phyloP scores from a whole-genome alignment of 225 moss, liverwort and hornwort genomes.

The Sphagnum contortum region DNA sequence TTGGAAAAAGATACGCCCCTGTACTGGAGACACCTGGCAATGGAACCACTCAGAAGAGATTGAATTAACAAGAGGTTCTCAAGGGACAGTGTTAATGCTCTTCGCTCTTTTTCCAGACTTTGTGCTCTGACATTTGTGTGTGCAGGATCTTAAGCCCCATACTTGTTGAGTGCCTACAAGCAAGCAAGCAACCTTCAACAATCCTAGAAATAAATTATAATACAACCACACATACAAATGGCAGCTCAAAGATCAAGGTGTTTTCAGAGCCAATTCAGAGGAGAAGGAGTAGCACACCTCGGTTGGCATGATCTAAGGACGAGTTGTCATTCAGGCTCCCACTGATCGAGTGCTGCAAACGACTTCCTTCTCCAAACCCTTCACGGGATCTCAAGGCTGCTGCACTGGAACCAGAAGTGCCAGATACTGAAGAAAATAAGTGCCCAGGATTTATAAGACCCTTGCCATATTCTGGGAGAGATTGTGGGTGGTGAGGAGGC shows the following conservation, averaged over 20 bases:
- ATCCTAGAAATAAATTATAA: too few species aligned
- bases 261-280: neutral
- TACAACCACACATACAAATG: too few species aligned
- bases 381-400: constrained; percentile 72
- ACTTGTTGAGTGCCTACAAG: too few species aligned
- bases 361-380: constrained; percentile 66
- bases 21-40: constrained; percentile 22
- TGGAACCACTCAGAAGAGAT: neutral
- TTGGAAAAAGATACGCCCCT: constrained; percentile 39
- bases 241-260: too few species aligned
- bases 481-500: constrained; percentile 82
- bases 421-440: constrained; percentile 62
- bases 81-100: too few species aligned
- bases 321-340: constrained; percentile 68
- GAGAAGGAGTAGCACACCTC: constrained; percentile 42
- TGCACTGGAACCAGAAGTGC: constrained; percentile 46
- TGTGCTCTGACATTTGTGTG: too few species aligned
- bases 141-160: too few species aligned
- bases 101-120: too few species aligned
- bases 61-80: too few species aligned
- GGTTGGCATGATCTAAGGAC: constrained; percentile 58
- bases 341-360: constrained; percentile 73
- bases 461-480: constrained; percentile 75
- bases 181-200: too few species aligned
- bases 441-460: constrained; percentile 69